Base-by-base conservation (phyloP, 495 filamentous ascomycete species). In the Cercophora sp. region DNA sequence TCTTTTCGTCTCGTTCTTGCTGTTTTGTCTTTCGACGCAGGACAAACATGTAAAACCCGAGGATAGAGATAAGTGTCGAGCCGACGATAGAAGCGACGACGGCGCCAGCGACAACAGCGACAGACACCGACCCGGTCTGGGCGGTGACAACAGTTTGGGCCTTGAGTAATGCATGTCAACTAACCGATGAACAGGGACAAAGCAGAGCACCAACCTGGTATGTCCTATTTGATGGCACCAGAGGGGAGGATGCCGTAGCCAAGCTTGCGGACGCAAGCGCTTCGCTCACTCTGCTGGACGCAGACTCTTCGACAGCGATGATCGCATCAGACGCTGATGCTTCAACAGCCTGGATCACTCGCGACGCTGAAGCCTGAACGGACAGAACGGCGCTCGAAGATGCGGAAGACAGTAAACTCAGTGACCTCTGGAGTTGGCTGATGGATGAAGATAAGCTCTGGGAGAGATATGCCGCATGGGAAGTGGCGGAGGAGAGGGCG, bases 61-160 rank as follows among this genome's bases (percentile, higher is more conserved):
- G 48, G 15, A 67, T n/a, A 2, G 59, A 56, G 15, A 64, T 25
- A 6, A 65, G 11, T 1, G 59, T 44, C 0, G 61, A 58, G 1
- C 59, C 64, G 11, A 59, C 43, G 31, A 55, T 51, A 4, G 64
- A 60, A 10, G 29, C 49, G 4, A 54, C 57, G 8, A 65, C 34
- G 16, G 59, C 56, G 9, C 57, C 34, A 23, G 54, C 51, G 5
- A 50, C 56, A 16, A 46, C 20, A 8, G 54, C 35, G 8, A 54
- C 44, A 2, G 62, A 53, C 4, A 57, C 22, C 3, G 39, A 31
- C 3, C 26, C 25, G 23, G 29, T 26, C 13, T 49, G 37, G 3
- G 29, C 34, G 9, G 45, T 35, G 39, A 37, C 16, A 24, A 48
- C 27, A 25, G 22, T 35, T 34, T 40, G 19, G 24, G 20, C 32